Evolutionary conservation across 768 basidiomycete genomes (phyloP), one percentile per base, ranked within the genome.

Genomic region (Aureoboletus auriporus): DNA sequence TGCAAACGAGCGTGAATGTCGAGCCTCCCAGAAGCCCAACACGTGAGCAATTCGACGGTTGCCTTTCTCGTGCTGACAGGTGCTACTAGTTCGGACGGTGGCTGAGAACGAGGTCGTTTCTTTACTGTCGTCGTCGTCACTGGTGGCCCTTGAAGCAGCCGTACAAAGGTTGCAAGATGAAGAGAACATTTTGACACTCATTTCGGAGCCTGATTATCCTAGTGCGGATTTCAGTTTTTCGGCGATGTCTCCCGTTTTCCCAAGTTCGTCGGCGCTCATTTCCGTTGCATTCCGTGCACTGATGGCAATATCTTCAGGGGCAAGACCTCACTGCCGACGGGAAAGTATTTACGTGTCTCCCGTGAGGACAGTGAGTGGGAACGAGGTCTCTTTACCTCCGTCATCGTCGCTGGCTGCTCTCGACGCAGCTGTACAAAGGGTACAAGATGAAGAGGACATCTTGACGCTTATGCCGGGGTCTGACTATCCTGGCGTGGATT

Each of bases 301-400:
- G 42, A 60, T 16, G 10, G 29, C 28, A 27, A 23, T 23, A 23
- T 28, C 29, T 16, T 31, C 33, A 61, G 61, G 3, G 29, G 29
- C 47, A 4, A 39, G 11, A 20, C 10, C 23, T 4, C 30, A 13
- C 16, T 36, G 12, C 28, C 27, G 52, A 37, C 48, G 41, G 34
- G 45, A 46, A 17, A 52, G 42, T 23, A 34, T 49, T 31, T 59
- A 51, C n/a, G 46, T 43, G 35, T 40, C 51, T 12, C 53, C 51
- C 2, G 12, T 28, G 17, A 49, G 30, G 36, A 39, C 20, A 2
- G 14, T 23, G 27, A 36, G 4, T 8, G 29, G 4, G 9, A 38
- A 10, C 20, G 5, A 3, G 6, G 23, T 26, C 23, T 12, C 12
- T 2, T 23, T 39, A 5, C 11, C 38, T 13, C 20, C 23, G 26